phyloP scores from a whole-genome alignment of 2,329 filamentous ascomycete genomes.

The Lithohypha guttulata region DNA sequence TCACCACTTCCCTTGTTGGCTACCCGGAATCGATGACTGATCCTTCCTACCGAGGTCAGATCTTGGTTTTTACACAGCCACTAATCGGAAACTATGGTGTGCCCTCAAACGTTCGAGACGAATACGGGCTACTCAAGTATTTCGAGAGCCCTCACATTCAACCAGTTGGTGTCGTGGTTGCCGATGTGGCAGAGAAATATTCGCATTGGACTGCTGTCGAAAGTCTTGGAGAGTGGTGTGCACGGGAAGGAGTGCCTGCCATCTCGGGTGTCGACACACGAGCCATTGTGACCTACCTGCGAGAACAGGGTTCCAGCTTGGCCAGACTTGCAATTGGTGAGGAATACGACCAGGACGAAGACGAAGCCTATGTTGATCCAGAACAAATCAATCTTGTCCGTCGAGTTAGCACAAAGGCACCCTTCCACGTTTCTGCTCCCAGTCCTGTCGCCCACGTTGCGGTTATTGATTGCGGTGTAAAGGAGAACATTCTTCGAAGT shows the following conservation, averaged over 20 bases:
- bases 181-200: conserved; percentile 86
- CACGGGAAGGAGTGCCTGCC: conserved; percentile 86
- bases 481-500: conserved; percentile 97
- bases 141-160: conserved; percentile 98
- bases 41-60: conserved; percentile 65
- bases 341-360: conserved; percentile 96
- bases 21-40: conserved; percentile 83
- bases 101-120: conserved; percentile 71
- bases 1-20: conserved; percentile 93
- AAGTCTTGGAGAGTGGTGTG: conserved; percentile 86
- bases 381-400: conserved; percentile 94
- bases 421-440: conserved; percentile 83
- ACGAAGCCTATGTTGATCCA: conserved; percentile 90
- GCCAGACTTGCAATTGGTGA: conserved; percentile 91
- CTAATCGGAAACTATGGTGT: conserved; percentile 98
- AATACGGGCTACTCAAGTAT: conserved; percentile 87
- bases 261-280: conserved; percentile 96
- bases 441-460: conserved; percentile 82
- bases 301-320: conserved; percentile 92
- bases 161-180: conserved; percentile 88
- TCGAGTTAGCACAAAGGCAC: conserved; percentile 93
- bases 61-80: conserved; percentile 95
- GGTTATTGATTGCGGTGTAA: conserved; percentile 94
- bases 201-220: conserved; percentile 99
- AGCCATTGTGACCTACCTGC: conserved; percentile 87